phyloP scores from a whole-genome alignment of 78 protist species.

The Blattamonas nauphoetae region DNA sequence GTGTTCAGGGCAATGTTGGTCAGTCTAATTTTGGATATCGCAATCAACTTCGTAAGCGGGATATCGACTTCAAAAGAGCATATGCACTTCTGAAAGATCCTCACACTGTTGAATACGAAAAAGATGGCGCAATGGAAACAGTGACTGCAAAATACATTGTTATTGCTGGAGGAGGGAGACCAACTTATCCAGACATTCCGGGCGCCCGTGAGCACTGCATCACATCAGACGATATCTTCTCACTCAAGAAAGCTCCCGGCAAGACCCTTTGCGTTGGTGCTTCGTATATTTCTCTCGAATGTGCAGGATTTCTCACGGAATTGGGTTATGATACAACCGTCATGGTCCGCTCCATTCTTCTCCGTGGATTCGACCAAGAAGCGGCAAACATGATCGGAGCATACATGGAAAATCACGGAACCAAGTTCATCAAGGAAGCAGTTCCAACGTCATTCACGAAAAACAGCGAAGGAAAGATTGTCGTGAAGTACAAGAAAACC shows the following conservation, averaged over 20 bases:
- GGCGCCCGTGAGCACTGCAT: slow-evolving; percentile 68
- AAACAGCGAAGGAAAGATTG: neutral
- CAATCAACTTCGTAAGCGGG: slow-evolving; percentile 30
- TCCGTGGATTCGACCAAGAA: slow-evolving; percentile 77
- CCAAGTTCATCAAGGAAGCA: slow-evolving; percentile 26
- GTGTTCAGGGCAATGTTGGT: slow-evolving; percentile 60
- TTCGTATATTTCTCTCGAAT: slow-evolving; percentile 77
- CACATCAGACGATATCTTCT: slow-evolving; percentile 79
- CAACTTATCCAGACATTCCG: slow-evolving; percentile 51
- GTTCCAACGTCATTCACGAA: slow-evolving; percentile 31
- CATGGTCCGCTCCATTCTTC: slow-evolving; percentile 33
- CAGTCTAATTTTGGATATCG: slow-evolving; percentile 76
- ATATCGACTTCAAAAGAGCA: slow-evolving; percentile 68
- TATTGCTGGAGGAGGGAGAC: slow-evolving; percentile 79
- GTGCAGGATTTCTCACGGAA: slow-evolving; percentile 80
- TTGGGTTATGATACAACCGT: slow-evolving; percentile 46
- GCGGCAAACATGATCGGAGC: slow-evolving; percentile 48
- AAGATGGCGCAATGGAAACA: slow-evolving; percentile 17
- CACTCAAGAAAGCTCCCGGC: slow-evolving; percentile 58
- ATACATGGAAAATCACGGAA: slow-evolving; percentile 56
- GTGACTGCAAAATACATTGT: slow-evolving; percentile 53
- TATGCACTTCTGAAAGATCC: slow-evolving; percentile 57
- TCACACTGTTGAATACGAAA: slow-evolving; percentile 47
- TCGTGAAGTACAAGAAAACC: neutral
- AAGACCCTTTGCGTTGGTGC: slow-evolving; percentile 77